phyloP scores from a whole-genome alignment of 192 early-diverging fungal species.

The Backusella sp. region DNA sequence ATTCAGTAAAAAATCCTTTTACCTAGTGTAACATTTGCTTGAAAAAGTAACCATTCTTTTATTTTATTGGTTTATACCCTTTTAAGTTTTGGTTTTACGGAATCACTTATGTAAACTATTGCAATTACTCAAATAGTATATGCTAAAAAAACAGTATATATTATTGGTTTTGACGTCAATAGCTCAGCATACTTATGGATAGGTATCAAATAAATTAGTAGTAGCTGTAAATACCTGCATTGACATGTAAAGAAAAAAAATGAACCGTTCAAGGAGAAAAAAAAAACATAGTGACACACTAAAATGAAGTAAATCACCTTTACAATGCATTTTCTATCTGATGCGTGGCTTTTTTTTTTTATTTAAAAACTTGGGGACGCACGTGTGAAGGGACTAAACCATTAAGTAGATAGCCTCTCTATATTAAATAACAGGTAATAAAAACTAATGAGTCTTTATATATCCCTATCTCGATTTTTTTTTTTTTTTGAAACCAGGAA shows the following conservation, averaged over 20 bases:
- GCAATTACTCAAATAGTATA: not conserved
- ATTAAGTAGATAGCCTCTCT: not conserved
- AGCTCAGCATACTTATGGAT: not conserved
- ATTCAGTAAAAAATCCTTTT: not conserved
- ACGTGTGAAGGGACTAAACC: not conserved
- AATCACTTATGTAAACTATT: not conserved
- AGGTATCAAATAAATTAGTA: not conserved
- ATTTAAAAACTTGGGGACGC: not conserved
- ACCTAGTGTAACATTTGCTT: not conserved
- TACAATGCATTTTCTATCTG: not conserved
- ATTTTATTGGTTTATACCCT: not conserved
- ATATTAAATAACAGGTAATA: not conserved
- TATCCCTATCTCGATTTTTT: not conserved
- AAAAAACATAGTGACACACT: not conserved
- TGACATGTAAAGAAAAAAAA: not conserved
- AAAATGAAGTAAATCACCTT: not conserved
- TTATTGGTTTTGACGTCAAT: not conserved
- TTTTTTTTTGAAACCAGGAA: not conserved
- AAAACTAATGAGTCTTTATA: not conserved
- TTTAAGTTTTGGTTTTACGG: not conserved
- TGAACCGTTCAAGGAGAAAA: not conserved
- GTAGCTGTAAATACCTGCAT: not conserved
- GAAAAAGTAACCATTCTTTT: not conserved
- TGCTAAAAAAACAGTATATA: not conserved
- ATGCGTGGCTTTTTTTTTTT: not conserved